Evolutionary conservation across 306 rosid genomes (phyloP).

Genomic region (Coriaria nepalensis): DNA sequence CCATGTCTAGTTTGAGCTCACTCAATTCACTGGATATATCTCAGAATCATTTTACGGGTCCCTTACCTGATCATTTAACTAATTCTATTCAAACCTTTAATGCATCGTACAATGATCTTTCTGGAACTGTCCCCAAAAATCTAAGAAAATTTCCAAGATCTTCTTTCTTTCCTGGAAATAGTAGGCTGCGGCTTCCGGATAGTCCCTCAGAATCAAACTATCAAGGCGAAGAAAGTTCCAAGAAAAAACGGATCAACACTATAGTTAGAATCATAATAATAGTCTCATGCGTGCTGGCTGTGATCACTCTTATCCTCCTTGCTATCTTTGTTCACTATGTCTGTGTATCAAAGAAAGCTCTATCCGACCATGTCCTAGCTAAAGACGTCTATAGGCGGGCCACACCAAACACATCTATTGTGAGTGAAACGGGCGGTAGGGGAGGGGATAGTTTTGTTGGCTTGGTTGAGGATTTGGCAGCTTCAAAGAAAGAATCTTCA

Average conservation of each 20-base stretch:
- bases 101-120: slow-evolving; percentile 77
- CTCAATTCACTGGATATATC: slow-evolving; percentile 58
- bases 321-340: slow-evolving; percentile 74
- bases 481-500: slow-evolving; percentile 61
- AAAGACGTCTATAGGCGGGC: slow-evolving; percentile 31
- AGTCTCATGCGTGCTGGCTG: slow-evolving; percentile 70
- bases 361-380: slow-evolving; percentile 28
- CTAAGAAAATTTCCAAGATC: slow-evolving; percentile 66
- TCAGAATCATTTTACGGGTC: slow-evolving; percentile 72
- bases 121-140: slow-evolving; percentile 69
- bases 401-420: slow-evolving; percentile 41
- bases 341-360: slow-evolving; percentile 47
- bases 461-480: slow-evolving; percentile 72
- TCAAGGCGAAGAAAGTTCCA: slow-evolving; percentile 28
- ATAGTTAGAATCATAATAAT: slow-evolving; percentile 67
- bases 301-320: slow-evolving; percentile 60
- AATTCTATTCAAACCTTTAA: slow-evolving; percentile 43
- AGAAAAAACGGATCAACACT: slow-evolving; percentile 47
- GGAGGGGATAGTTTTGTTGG: slow-evolving; percentile 57
- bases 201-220: slow-evolving; percentile 39
- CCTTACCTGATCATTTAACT: slow-evolving; percentile 62
- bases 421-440: slow-evolving; percentile 31
- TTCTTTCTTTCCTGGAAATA: slow-evolving; percentile 83
- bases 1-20: slow-evolving; percentile 47
- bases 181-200: slow-evolving; percentile 38